Evolutionary conservation across 169 alveolate species (phyloP).

Genomic region (Plasmodium malariae): DNA sequence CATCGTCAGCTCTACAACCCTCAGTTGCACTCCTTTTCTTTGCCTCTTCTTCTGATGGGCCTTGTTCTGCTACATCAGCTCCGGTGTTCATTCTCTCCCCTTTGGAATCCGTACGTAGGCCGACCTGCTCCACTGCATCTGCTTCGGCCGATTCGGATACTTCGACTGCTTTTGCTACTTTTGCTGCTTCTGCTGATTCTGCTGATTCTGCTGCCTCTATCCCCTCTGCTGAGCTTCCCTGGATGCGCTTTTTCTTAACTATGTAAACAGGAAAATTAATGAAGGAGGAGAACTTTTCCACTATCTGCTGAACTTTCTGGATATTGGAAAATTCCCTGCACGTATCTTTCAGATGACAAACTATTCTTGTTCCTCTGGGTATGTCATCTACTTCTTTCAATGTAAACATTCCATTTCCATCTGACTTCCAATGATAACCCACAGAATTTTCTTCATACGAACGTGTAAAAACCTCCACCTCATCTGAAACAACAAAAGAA

Average conservation of each 20-base stretch:
- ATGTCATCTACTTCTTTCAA: constrained; percentile 79
- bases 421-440: constrained; percentile 88
- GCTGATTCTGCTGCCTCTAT: background rate
- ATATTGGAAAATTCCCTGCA: constrained; percentile 88
- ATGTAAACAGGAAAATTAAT: constrained; percentile 92
- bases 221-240: background rate
- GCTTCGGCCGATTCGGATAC: background rate
- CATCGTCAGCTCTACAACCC: constrained; percentile 57
- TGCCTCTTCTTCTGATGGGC: background rate
- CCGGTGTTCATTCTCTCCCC: too few relatives aligned
- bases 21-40: background rate
- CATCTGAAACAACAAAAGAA: constrained; percentile 92
- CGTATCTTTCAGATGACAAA: constrained; percentile 92
- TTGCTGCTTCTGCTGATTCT: background rate
- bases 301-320: constrained; percentile 85
- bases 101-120: too few relatives aligned
- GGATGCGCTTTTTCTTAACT: constrained; percentile 63
- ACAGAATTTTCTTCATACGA: constrained; percentile 89
- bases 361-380: constrained; percentile 94
- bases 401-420: constrained; percentile 85
- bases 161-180: background rate
- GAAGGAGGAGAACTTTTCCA: constrained; percentile 94
- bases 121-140: too few relatives aligned
- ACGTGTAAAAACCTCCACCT: constrained; percentile 91
- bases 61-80: too few relatives aligned